These are phyloP conservation scores for Venturia oleaginea DNA, from an alignment of 2,329 filamentous ascomycete genomes.

Conservation along the genomic window DNA sequence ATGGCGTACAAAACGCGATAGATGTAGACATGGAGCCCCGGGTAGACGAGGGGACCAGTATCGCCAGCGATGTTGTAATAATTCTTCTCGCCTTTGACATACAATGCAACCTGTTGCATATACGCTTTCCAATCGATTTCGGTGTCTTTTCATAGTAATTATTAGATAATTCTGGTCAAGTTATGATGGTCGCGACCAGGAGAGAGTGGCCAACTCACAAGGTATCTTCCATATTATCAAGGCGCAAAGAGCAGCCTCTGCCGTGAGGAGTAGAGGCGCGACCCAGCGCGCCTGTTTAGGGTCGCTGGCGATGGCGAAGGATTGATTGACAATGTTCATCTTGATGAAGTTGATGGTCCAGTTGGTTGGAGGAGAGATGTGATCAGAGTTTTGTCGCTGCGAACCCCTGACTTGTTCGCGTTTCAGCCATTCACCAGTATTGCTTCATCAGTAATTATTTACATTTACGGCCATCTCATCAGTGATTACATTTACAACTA, in stretches of 20 bases:
- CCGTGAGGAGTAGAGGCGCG: slow-evolving; percentile 54
- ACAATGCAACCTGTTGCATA: slow-evolving; percentile 84
- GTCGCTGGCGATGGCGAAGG: slow-evolving; percentile 36
- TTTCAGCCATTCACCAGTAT: too few relatives aligned
- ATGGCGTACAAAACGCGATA: slow-evolving; percentile 72
- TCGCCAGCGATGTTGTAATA: slow-evolving; percentile 78
- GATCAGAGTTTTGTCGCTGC: background rate
- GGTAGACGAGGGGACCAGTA: slow-evolving; percentile 92
- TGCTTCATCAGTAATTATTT: too few relatives aligned
- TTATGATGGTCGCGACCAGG: background rate
- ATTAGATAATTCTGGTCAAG: slow-evolving; percentile 15
- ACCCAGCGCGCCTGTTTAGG: slow-evolving; percentile 54
- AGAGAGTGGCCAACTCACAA: slow-evolving; percentile 47
- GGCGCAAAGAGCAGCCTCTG: slow-evolving; percentile 63
- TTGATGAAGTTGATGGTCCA: background rate
- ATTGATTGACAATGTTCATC: slow-evolving; percentile 16
- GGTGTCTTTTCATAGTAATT: slow-evolving; percentile 55
- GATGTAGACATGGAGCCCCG: slow-evolving; percentile 85
- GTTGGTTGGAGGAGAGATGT: background rate
- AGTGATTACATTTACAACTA: too few relatives aligned
- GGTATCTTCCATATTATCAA: slow-evolving; percentile 73
- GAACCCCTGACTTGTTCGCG: slow-evolving; percentile 14
- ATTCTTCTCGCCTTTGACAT: slow-evolving; percentile 74
- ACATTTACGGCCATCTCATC: too few relatives aligned
- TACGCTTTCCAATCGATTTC: slow-evolving; percentile 98